Base-by-base conservation (phyloP, 108 stramenopile genomes). In the Bacterosira constricta region DNA sequence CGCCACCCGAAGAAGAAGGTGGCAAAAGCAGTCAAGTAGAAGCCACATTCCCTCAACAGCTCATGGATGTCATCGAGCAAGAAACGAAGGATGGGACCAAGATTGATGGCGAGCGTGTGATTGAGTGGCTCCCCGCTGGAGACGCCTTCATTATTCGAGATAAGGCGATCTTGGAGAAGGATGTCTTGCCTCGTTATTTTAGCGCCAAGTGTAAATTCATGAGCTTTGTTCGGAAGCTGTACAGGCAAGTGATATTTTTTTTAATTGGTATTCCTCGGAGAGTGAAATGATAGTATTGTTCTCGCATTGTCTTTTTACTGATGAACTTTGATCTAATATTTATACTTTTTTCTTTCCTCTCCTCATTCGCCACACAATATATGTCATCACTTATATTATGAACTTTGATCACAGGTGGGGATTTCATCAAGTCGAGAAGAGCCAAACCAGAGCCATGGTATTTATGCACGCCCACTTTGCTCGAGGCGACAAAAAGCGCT, bases 401-500 rank as follows among this genome's bases (percentile, higher is more conserved):
- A n/a, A n/a, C n/a, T n/a, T n/a, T n/a, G n/a, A n/a, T n/a, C n/a
- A 21, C 36, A 71, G 71, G 37, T 71, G 71, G 71, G 71, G 71
- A n/a, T 71, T 71, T 41, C 71, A 60, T 31, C 71, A 59, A 51
- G 47, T 62, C 18, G 71, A 73, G 20, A 63, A 69, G 30, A 31
- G 41, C 45, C 36, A 36, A 4, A 20, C 58, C 6, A 32, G 41
- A 23, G 17, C 29, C 4, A 73, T 51, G 37, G 45, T 56, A 25
- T 73, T 73, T 42, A 42, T 20, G 29, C 62, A 73, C 63, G 20
- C n/a, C 17, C 18, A 73, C 35, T 73, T 73, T 42, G 32, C 29
- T 2, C 72, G 72, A 18, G 72, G 63, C 30, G 54, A 73, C 34
- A 64, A 64, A 53, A 56, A 73, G 53, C 52, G 49, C n/a, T 73